Conservation (phyloP, 768 basidiomycete species). For the Pholiota molesta region DNA sequence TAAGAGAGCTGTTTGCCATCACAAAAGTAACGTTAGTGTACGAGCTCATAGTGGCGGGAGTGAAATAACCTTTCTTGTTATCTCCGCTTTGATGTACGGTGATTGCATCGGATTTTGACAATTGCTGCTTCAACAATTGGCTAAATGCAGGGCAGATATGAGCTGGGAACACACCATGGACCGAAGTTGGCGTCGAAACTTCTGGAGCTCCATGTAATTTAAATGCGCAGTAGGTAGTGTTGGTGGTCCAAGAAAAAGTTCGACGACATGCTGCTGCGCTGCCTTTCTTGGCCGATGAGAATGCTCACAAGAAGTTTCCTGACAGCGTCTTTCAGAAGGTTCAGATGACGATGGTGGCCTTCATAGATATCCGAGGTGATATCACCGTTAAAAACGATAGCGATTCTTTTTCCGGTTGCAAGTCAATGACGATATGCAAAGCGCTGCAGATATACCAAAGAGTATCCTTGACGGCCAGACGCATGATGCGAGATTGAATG, state of each 20-base stretch:
- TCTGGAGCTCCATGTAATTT: background rate
- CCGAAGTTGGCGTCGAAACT: background rate
- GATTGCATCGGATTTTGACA: background rate
- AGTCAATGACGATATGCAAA: slow-evolving; percentile 31
- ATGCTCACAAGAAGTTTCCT: background rate
- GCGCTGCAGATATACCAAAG: slow-evolving; percentile 55
- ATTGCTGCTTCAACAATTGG: background rate
- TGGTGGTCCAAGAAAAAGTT: background rate
- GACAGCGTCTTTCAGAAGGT: background rate
- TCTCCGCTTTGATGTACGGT: background rate
- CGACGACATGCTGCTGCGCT: background rate
- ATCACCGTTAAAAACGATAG: background rate
- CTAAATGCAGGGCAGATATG: background rate
- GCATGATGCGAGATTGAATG: slow-evolving; percentile 31
- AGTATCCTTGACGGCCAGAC: slow-evolving; percentile 49
- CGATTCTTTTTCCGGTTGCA: background rate
- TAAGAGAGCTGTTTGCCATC: slow-evolving; percentile 3
- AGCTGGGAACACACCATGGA: background rate
- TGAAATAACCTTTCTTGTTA: background rate
- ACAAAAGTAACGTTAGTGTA: background rate
- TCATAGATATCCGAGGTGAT: background rate
- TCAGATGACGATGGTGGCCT: background rate
- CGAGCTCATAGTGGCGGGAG: background rate
- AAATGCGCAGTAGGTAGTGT: background rate
- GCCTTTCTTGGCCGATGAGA: background rate